Percentiles rank a stretch among this genome's conserved stretches.
These are phyloP conservation scores for Plantago coronopus DNA, from an alignment of 305 asterid species.

Conservation along the genomic window DNA sequence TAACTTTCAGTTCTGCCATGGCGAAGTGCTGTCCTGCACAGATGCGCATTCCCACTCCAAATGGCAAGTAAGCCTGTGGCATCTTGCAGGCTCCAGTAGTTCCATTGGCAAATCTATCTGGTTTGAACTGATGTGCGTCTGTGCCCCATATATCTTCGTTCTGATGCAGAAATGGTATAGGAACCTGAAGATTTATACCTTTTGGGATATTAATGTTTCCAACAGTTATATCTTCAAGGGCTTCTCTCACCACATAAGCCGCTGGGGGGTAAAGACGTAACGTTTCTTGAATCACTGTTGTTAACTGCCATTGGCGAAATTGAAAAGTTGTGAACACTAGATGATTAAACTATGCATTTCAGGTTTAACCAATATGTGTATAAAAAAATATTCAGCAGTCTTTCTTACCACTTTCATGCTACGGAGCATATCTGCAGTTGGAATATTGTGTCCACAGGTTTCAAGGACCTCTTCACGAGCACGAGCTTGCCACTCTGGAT, in stretches of 20 bases:
- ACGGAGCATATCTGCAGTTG: slow-evolving; percentile 47
- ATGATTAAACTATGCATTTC: too few relatives aligned
- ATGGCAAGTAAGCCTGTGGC: slow-evolving; percentile 69
- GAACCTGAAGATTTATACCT: slow-evolving; percentile 53
- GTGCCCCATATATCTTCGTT: slow-evolving; percentile 49
- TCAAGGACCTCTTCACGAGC: slow-evolving; percentile 59
- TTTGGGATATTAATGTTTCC: slow-evolving; percentile 45
- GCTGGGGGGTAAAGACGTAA: slow-evolving; percentile 67
- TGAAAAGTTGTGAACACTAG: too few relatives aligned
- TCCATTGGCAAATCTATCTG: slow-evolving; percentile 63
- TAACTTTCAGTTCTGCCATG: slow-evolving; percentile 47
- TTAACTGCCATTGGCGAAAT: slow-evolving; percentile 49
- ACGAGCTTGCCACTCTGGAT: slow-evolving; percentile 76
- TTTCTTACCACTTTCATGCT: slow-evolving; percentile 50
- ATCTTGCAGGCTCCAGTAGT: slow-evolving; percentile 52
- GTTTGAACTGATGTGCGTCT: slow-evolving; percentile 46
- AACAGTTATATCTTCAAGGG: slow-evolving; percentile 55
- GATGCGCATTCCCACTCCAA: slow-evolving; percentile 52
- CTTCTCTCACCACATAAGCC: slow-evolving; percentile 56
- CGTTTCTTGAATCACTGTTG: slow-evolving; percentile 64
- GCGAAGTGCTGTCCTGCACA: slow-evolving; percentile 70
- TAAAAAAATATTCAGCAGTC: neutral
- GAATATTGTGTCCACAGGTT: slow-evolving; percentile 41
- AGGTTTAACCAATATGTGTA: too few relatives aligned
- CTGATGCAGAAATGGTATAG: slow-evolving; percentile 52